Percentiles rank a stretch among this genome's conserved stretches.
Evolutionary conservation across 1,284 basidiomycete species (phyloP).

Genomic region (Chalciporus sp.): DNA sequence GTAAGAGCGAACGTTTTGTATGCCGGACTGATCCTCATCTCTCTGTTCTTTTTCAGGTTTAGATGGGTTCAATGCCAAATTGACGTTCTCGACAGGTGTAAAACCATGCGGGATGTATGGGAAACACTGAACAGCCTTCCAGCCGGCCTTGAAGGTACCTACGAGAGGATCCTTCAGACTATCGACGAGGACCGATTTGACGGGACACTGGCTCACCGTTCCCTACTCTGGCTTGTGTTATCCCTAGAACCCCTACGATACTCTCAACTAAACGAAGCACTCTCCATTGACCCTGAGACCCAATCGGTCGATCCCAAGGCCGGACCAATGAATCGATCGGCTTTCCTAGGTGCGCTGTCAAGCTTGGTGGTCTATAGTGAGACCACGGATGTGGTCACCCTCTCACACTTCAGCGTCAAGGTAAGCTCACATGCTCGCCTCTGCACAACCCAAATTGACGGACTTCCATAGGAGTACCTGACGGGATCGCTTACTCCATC

Average conservation of each 20-base stretch:
- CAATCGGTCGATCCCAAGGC: background rate
- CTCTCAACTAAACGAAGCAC: constrained; percentile 11
- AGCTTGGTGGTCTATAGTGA: constrained; percentile 10
- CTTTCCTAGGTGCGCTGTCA: constrained; percentile 9
- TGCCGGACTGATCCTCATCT: background rate
- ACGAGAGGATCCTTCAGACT: constrained; percentile 11
- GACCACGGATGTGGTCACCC: background rate
- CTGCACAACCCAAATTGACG: background rate
- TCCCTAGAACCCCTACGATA: constrained; percentile 7
- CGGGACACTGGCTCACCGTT: background rate
- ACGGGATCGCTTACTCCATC: background rate
- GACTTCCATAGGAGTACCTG: constrained; percentile 6
- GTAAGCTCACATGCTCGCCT: background rate
- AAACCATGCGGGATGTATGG: background rate
- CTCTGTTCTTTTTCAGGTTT: constrained; percentile 4
- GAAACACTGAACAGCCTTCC: constrained; percentile 9
- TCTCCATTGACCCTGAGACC: background rate
- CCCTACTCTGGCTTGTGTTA: constrained; percentile 12
- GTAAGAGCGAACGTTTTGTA: background rate
- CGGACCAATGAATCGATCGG: constrained; percentile 4
- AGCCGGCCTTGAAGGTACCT: constrained; percentile 17
- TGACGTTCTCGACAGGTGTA: constrained; percentile 4
- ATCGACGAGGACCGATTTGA: background rate
- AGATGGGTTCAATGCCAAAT: constrained; percentile 19
- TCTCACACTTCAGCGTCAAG: constrained; percentile 13